Evolutionary conservation across 805 yeast species (phyloP).

Genomic region (Hagleromyces aurorensis): DNA sequence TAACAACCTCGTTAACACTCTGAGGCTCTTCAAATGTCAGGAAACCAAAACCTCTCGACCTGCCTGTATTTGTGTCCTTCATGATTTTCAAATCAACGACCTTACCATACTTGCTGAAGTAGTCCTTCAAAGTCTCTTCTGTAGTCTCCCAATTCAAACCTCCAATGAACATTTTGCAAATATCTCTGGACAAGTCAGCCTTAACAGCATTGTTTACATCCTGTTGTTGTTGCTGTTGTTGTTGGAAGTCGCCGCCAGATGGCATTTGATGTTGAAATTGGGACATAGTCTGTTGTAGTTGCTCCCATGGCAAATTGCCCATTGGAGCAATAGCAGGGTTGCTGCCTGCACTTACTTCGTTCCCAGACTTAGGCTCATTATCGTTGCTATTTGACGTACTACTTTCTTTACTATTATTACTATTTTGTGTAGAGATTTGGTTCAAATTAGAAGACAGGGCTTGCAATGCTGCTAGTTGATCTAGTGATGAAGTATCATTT

Average conservation of each 20-base stretch:
- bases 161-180: slow-evolving; percentile 91
- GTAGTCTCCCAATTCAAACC: slow-evolving; percentile 98
- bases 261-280: slow-evolving; percentile 26
- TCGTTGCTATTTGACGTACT: slow-evolving; percentile 11
- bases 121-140: slow-evolving; percentile 74
- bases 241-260: slow-evolving; percentile 6
- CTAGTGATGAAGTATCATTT: slow-evolving; percentile 19
- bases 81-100: slow-evolving; percentile 83
- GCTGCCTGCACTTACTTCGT: neutral
- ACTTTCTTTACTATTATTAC: slow-evolving; percentile 12
- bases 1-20: slow-evolving; percentile 80
- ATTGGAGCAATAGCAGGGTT: neutral
- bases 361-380: slow-evolving; percentile 4
- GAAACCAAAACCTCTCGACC: slow-evolving; percentile 93
- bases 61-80: slow-evolving; percentile 82
- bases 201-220: slow-evolving; percentile 25
- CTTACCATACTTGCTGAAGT: slow-evolving; percentile 83
- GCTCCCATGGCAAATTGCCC: slow-evolving; percentile 26
- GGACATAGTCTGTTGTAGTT: slow-evolving; percentile 30
- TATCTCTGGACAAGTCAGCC: slow-evolving; percentile 57
- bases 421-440: slow-evolving; percentile 18
- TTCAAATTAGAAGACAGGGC: slow-evolving; percentile 30
- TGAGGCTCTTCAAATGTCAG: slow-evolving; percentile 75
- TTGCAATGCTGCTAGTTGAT: slow-evolving; percentile 31
- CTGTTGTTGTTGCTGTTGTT: slow-evolving; percentile 11